A percentile compares a stretch with the other conserved stretches of the same genome.
Evolutionary conservation across 495 filamentous ascomycete genomes (phyloP).

Genomic region (Podospora didyma): DNA sequence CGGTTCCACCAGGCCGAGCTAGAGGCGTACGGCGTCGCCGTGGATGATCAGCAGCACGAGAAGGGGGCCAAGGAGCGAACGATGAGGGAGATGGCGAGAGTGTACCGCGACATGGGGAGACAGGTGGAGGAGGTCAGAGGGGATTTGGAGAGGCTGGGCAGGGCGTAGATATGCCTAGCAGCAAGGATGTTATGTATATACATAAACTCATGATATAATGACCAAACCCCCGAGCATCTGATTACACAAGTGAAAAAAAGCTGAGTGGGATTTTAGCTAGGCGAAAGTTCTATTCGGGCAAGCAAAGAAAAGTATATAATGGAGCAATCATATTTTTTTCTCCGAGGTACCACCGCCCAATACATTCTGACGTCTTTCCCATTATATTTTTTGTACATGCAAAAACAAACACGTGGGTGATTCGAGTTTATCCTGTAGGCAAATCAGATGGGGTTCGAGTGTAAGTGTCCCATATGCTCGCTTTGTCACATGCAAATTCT

Average conservation of each 20-base stretch:
- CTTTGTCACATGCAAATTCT: no score
- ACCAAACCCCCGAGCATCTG: no score
- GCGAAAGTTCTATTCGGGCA: no score
- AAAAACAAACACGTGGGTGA: neutral
- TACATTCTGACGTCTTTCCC: neutral
- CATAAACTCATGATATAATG: no score
- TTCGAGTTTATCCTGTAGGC: no score
- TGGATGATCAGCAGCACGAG: constrained; percentile 25
- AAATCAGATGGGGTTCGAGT: no score
- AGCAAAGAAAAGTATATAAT: no score
- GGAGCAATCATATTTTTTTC: neutral
- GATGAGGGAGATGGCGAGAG: constrained; percentile 57
- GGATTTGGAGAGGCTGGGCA: constrained; percentile 53
- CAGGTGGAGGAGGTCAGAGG: constrained; percentile 52
- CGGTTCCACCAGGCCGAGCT: constrained; percentile 45
- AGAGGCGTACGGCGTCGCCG: constrained; percentile 53
- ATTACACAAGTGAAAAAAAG: no score
- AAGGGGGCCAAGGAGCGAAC: constrained; percentile 35
- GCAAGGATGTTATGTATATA: neutral
- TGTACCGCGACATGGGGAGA: constrained; percentile 51
- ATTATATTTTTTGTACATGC: constrained; percentile 8
- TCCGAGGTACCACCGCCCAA: neutral
- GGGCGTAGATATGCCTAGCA: constrained; percentile 8
- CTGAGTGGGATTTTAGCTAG: no score
- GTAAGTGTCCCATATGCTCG: no score